These are phyloP conservation scores for Abrus precatorius DNA, from an alignment of 306 rosid genomes.

Conservation along the genomic window DNA sequence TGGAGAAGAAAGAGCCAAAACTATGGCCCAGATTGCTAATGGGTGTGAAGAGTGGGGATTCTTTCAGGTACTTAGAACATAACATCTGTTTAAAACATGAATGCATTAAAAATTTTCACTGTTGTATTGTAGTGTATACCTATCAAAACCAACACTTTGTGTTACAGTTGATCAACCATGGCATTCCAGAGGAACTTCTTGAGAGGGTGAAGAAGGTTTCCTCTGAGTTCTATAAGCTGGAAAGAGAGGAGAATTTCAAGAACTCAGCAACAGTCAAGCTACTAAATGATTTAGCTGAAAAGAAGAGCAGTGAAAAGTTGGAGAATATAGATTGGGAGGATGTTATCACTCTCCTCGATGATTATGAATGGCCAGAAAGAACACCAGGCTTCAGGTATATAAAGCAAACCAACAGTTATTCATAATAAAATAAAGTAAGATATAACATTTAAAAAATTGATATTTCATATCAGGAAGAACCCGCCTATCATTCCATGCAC, in stretches of 20 bases:
- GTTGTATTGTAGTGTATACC: background rate
- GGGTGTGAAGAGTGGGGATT: slow-evolving; percentile 99
- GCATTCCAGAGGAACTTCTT: slow-evolving; percentile 85
- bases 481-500: slow-evolving; percentile 33
- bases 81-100: slow-evolving; percentile 13
- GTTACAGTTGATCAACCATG: slow-evolving; percentile 93
- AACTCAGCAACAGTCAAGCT: slow-evolving; percentile 63
- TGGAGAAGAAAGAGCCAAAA: slow-evolving; percentile 80
- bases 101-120: background rate
- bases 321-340: slow-evolving; percentile 94
- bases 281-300: slow-evolving; percentile 62
- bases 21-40: slow-evolving; percentile 83
- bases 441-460: slow-evolving; percentile 5
- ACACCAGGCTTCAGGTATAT: slow-evolving; percentile 84
- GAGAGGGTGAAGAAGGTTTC: slow-evolving; percentile 89
- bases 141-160: slow-evolving; percentile 34
- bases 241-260: slow-evolving; percentile 86
- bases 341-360: slow-evolving; percentile 81
- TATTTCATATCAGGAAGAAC: slow-evolving; percentile 32
- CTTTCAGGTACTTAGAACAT: slow-evolving; percentile 75
- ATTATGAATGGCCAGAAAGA: slow-evolving; percentile 77
- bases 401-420: slow-evolving; percentile 25
- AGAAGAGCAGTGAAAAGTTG: slow-evolving; percentile 60
- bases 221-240: slow-evolving; percentile 71
- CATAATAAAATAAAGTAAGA: slow-evolving; percentile 21